Evolutionary conservation across 2,329 filamentous ascomycete species (phyloP).

Genomic region (Talaromyces islandicus): DNA sequence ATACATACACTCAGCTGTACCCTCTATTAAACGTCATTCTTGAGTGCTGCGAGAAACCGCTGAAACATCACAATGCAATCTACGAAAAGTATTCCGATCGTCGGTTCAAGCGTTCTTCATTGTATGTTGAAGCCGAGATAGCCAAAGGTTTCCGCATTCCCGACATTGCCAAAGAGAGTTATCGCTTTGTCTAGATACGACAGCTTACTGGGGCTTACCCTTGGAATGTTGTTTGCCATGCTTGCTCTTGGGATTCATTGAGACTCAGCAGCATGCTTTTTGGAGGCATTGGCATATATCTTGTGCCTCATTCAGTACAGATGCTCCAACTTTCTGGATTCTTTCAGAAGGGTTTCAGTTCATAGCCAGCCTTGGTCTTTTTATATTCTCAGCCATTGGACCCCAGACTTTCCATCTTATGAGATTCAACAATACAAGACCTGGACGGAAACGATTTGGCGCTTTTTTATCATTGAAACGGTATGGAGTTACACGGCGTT

Average conservation of each 20-base stretch:
- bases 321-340: not conserved
- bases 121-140: slow-evolving; percentile 72
- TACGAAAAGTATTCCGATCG: slow-evolving; percentile 89
- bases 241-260: not conserved
- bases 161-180: slow-evolving; percentile 5
- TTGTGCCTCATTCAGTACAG: slow-evolving; percentile 3
- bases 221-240: not conserved
- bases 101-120: slow-evolving; percentile 77
- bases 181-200: slow-evolving; percentile 3
- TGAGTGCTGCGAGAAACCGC: slow-evolving; percentile 78
- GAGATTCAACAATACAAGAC: not conserved
- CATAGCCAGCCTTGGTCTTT: not conserved
- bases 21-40: slow-evolving; percentile 71
- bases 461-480: slow-evolving; percentile 2
- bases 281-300: slow-evolving; percentile 7
- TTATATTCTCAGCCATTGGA: not conserved
- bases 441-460: not conserved
- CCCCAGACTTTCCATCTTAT: not conserved
- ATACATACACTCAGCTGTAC: slow-evolving; percentile 79
- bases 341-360: not conserved
- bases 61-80: slow-evolving; percentile 76
- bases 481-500: slow-evolving; percentile 8
- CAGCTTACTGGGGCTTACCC: not conserved
- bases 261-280: not conserved
- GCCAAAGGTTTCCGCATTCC: slow-evolving; percentile 53